These are phyloP conservation scores for Citrus sinensis DNA, from an alignment of 345 rosid genomes.

Conservation along the genomic window DNA sequence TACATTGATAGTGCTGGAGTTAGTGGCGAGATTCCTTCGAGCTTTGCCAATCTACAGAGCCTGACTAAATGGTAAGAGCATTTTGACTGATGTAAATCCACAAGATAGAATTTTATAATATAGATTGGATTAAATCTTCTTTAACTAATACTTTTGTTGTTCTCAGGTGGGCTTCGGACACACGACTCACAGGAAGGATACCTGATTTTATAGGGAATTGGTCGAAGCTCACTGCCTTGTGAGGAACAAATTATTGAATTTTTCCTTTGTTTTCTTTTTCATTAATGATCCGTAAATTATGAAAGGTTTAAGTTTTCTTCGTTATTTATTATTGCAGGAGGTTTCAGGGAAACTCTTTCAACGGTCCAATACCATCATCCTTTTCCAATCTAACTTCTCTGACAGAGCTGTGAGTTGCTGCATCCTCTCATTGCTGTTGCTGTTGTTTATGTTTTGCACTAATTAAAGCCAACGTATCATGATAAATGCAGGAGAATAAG, in stretches of 20 bases:
- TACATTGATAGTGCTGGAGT: conserved; percentile 54
- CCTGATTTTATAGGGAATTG: conserved; percentile 72
- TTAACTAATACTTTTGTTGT: not conserved
- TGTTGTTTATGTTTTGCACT: not conserved
- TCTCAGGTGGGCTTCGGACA: conserved; percentile 63
- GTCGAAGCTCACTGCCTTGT: conserved; percentile 51
- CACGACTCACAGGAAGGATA: conserved; percentile 53
- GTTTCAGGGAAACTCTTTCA: conserved; percentile 63
- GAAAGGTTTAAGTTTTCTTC: not conserved
- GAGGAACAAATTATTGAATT: conserved; percentile 12
- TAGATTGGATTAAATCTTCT: not conserved
- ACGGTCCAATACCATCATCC: conserved; percentile 62
- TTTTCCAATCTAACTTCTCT: conserved; percentile 47
- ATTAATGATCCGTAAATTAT: not conserved
- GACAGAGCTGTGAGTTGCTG: conserved; percentile 50
- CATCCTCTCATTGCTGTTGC: not conserved
- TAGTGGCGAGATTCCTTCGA: conserved; percentile 51
- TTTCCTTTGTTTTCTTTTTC: not conserved
- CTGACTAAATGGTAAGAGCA: conserved; percentile 30
- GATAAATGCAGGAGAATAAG: conserved; percentile 55
- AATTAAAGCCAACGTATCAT: conserved; percentile 1
- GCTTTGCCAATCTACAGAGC: conserved; percentile 38
- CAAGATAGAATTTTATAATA: not conserved
- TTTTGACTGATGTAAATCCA: not conserved
- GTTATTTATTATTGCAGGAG: conserved; percentile 36